Evolutionary conservation across 116 monocot genomes (phyloP).

Genomic region (Papilionanthe hybrid): DNA sequence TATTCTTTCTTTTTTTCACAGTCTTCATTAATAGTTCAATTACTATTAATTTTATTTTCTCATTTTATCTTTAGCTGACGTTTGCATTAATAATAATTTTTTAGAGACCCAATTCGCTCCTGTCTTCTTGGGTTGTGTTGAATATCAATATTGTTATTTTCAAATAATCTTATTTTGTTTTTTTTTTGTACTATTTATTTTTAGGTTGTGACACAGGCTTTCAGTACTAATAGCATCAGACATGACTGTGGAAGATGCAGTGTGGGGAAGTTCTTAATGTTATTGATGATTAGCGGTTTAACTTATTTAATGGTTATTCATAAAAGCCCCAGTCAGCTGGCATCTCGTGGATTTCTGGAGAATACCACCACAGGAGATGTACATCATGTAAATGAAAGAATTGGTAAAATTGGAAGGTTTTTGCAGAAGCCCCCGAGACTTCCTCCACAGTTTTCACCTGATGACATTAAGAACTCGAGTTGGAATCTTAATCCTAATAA

Average conservation of each 20-base stretch:
- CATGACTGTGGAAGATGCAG: constrained; percentile 46
- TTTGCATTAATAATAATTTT: no score
- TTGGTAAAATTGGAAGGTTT: constrained; percentile 31
- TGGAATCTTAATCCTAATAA: constrained; percentile 19
- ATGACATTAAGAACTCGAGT: constrained; percentile 36
- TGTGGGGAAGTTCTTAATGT: constrained; percentile 54
- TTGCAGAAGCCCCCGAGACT: constrained; percentile 67
- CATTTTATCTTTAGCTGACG: no score
- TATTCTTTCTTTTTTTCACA: no score
- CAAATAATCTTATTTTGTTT: not conserved
- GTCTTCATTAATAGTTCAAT: no score
- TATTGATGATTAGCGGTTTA: constrained; percentile 75
- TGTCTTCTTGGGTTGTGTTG: no score
- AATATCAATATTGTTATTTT: no score
- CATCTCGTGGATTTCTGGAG: constrained; percentile 15
- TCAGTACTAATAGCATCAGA: constrained; percentile 34
- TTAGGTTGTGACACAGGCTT: constrained; percentile 48
- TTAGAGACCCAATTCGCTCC: no score
- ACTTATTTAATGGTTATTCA: constrained; percentile 36
- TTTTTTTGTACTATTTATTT: not conserved
- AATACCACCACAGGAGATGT: constrained; percentile 11
- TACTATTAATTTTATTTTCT: no score
- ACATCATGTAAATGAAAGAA: constrained; percentile 14
- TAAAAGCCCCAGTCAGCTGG: constrained; percentile 28
- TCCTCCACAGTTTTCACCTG: constrained; percentile 74